Percentiles rank a stretch among this genome's conserved stretches.
Conservation (phyloP, 139 green algal genomes). For the Raphidocelis subcapitata region DNA sequence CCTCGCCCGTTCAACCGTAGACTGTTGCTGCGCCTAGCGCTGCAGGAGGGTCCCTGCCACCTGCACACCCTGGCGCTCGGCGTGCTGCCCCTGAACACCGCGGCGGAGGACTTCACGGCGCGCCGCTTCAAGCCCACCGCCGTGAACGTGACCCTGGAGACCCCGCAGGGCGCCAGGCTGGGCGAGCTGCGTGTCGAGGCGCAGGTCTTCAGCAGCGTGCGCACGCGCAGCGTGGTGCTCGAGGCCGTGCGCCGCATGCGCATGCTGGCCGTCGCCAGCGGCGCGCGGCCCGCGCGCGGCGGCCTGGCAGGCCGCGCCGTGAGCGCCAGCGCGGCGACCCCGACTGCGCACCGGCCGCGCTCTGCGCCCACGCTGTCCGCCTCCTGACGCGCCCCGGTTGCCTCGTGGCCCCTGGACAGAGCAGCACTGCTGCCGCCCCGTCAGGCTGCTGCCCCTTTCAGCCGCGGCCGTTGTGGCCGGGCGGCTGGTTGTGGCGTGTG, state of each 20-base stretch:
- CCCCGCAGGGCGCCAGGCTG: background rate
- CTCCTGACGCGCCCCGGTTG: too few species aligned
- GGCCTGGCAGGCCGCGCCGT: too few species aligned
- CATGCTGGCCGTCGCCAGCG: background rate
- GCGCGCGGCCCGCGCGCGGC: too few species aligned
- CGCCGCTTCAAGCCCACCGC: constrained; percentile 12
- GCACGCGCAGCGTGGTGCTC: constrained; percentile 1
- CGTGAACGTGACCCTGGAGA: constrained; percentile 10
- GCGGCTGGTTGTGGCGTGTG: too few species aligned
- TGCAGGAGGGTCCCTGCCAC: constrained; percentile 7
- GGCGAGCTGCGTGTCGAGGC: background rate
- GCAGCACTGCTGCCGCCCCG: too few species aligned
- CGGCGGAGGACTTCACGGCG: background rate
- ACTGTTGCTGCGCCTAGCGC: constrained; percentile 11
- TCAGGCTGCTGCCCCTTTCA: too few species aligned
- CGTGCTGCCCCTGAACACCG: constrained; percentile 18
- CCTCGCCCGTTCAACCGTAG: too few species aligned
- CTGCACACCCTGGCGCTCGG: background rate
- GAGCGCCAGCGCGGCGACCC: too few species aligned
- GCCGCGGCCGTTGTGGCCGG: too few species aligned
- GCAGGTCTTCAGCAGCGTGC: constrained; percentile 11
- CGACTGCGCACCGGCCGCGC: too few species aligned
- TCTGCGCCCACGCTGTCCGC: too few species aligned
- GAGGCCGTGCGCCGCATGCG: constrained; percentile 22
- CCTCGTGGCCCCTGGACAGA: too few species aligned